A percentile compares a stretch with the other conserved stretches of the same genome.
phyloP scores from a whole-genome alignment of 2,329 filamentous ascomycete genomes.

The Penicillium sp. region DNA sequence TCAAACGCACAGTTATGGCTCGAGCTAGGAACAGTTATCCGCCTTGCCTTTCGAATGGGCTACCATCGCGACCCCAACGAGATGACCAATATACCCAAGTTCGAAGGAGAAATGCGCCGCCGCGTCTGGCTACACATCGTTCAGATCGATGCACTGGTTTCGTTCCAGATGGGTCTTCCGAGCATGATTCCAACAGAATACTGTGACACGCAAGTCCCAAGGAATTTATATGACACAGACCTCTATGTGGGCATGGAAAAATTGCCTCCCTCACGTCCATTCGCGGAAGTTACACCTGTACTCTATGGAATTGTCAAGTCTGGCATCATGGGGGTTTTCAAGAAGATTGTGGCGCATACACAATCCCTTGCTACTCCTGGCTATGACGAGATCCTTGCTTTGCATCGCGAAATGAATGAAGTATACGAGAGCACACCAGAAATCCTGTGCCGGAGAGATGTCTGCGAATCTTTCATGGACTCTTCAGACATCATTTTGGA shows the following conservation, averaged over 20 bases:
- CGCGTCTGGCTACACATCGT: constrained; percentile 37
- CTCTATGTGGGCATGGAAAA: constrained; percentile 50
- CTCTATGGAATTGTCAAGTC: constrained; percentile 36
- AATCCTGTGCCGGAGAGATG: constrained; percentile 14
- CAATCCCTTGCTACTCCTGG: constrained; percentile 11
- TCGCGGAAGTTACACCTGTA: constrained; percentile 41
- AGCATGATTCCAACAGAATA: constrained; percentile 58
- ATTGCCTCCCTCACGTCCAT: constrained; percentile 53
- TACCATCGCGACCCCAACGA: constrained; percentile 56
- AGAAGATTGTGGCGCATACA: constrained; percentile 27
- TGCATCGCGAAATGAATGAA: constrained; percentile 24
- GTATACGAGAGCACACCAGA: constrained; percentile 4
- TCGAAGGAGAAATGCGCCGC: constrained; percentile 53
- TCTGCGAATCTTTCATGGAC: constrained; percentile 44
- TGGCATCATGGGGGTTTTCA: constrained; percentile 28
- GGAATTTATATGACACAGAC: constrained; percentile 60
- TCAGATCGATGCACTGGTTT: constrained; percentile 59
- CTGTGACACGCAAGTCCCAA: constrained; percentile 55
- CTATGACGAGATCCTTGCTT: constrained; percentile 20
- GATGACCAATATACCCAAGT: constrained; percentile 51
- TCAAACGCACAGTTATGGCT: not conserved
- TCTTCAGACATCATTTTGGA: constrained; percentile 51
- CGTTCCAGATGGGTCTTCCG: constrained; percentile 63
- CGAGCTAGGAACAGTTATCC: constrained; percentile 1
- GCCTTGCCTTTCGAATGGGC: constrained; percentile 57